Base-by-base conservation (phyloP, 495 filamentous ascomycete species). In the Penicillium paxilli region DNA sequence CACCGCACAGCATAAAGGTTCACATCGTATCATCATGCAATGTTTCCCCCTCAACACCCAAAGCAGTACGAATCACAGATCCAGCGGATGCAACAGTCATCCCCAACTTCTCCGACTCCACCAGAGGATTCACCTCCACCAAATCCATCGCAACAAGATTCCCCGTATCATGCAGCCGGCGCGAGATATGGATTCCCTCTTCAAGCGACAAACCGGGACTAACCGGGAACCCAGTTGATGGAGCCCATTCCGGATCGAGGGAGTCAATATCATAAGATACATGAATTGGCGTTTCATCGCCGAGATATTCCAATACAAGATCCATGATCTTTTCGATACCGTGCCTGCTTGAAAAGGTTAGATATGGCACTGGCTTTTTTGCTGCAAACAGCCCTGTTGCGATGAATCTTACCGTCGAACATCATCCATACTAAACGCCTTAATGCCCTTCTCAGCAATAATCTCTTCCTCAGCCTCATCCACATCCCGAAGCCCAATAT, bases 201-300 rank as follows among this genome's bases (percentile, higher is more conserved):
- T 37, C 33, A 37, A 37, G 87, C n/a, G 91, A 94, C 65, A 96
- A 67, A 0, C 91, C 91, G 20, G 90, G 90, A 62, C 89, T 72
- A 16, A 96, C 91, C 0, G 91, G 88, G 16, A 90, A 93, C 5
- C 90, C 91, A 0, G 91, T 95, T 62, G 84, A 89, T 7, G 91
- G 91, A 7, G 89, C 90, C 87, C 33, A 88, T 77, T 87, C 81
- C 16, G 91, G 91, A 67, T 96, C 91, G 46, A 96, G 74, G 30
- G 91, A 90, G 61, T 96, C 91, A 51, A 96, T 87, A 64, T 96
- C 91, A 62, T 93, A 95, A 25, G 87, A 91, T 17, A 96, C 78
- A 70, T 96, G 91, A 50, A 94, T 91, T 4, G 91, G 91, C 3
- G 88, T 91, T 62, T 92, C 90, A 23, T 37, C 33, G 4, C 89